phyloP scores from a whole-genome alignment of 176 grass and related monocot species.

The Chrysopogon serrulatus region DNA sequence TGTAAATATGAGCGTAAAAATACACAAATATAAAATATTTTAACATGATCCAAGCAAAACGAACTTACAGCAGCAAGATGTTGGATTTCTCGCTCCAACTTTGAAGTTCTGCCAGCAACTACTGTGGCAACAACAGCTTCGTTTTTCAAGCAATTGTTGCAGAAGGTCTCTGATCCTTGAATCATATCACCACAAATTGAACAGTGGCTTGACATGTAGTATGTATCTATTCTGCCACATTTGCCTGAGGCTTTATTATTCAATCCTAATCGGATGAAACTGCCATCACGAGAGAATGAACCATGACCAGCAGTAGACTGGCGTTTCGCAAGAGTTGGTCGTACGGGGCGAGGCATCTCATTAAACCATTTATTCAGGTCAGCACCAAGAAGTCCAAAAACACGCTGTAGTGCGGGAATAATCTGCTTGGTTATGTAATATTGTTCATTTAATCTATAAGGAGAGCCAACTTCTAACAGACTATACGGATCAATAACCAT shows the following conservation, averaged over 20 bases:
- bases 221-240: slow-evolving; percentile 81
- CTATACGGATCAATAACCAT: slow-evolving; percentile 87
- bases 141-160: slow-evolving; percentile 61
- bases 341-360: slow-evolving; percentile 60
- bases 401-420: slow-evolving; percentile 82
- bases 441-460: slow-evolving; percentile 72
- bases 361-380: slow-evolving; percentile 78
- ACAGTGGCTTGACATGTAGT: slow-evolving; percentile 85
- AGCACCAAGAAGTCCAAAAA: slow-evolving; percentile 76
- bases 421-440: slow-evolving; percentile 98
- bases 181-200: slow-evolving; percentile 61
- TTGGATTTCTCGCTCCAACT: slow-evolving; percentile 76
- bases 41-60: neutral
- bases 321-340: slow-evolving; percentile 33
- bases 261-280: slow-evolving; percentile 27
- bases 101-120: slow-evolving; percentile 65
- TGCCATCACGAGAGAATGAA: slow-evolving; percentile 25
- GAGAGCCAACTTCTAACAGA: slow-evolving; percentile 62
- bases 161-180: slow-evolving; percentile 57
- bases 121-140: slow-evolving; percentile 52
- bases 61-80: slow-evolving; percentile 77
- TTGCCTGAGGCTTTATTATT: slow-evolving; percentile 44
- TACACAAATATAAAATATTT: neutral
- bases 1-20: neutral
- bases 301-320: slow-evolving; percentile 21